Evolutionary conservation across 2,329 filamentous ascomycete species (phyloP).

Genomic region (Cytospora chrysosperma): DNA sequence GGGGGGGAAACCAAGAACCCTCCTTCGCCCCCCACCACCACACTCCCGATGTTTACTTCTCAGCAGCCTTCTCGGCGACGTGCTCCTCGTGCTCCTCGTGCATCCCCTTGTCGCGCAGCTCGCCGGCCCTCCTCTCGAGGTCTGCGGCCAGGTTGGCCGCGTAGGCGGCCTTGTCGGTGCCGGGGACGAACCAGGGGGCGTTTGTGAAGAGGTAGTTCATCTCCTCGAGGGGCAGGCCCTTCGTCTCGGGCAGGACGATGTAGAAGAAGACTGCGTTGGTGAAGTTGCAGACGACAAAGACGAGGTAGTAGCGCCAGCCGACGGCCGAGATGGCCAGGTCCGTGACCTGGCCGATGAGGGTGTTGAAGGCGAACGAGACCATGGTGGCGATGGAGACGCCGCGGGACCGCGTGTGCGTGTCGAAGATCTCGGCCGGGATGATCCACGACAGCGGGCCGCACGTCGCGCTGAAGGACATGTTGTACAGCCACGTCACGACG

Average conservation of each 20-base stretch:
- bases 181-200: slow-evolving; percentile 60
- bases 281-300: slow-evolving; percentile 62
- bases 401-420: slow-evolving; percentile 72
- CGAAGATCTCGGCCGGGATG: slow-evolving; percentile 72
- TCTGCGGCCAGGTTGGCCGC: slow-evolving; percentile 45
- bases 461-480: slow-evolving; percentile 71
- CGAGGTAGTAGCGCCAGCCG: slow-evolving; percentile 48
- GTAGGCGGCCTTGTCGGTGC: slow-evolving; percentile 53
- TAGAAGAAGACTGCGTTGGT: slow-evolving; percentile 49
- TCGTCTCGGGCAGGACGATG: slow-evolving; percentile 62
- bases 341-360: slow-evolving; percentile 34
- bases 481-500: slow-evolving; percentile 73
- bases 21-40: neutral
- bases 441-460: slow-evolving; percentile 65
- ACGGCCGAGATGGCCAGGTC: slow-evolving; percentile 49
- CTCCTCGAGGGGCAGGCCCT: slow-evolving; percentile 60
- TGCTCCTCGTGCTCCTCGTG: slow-evolving; percentile 17
- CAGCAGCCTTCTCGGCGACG: neutral
- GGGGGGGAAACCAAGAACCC: too few relatives aligned
- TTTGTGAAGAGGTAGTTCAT: slow-evolving; percentile 64
- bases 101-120: slow-evolving; percentile 52
- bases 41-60: neutral
- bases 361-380: slow-evolving; percentile 69
- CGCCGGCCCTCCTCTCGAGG: slow-evolving; percentile 55
- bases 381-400: slow-evolving; percentile 74